Conservation (phyloP, 1,284 basidiomycete genomes). For the Coniophora puteana region DNA sequence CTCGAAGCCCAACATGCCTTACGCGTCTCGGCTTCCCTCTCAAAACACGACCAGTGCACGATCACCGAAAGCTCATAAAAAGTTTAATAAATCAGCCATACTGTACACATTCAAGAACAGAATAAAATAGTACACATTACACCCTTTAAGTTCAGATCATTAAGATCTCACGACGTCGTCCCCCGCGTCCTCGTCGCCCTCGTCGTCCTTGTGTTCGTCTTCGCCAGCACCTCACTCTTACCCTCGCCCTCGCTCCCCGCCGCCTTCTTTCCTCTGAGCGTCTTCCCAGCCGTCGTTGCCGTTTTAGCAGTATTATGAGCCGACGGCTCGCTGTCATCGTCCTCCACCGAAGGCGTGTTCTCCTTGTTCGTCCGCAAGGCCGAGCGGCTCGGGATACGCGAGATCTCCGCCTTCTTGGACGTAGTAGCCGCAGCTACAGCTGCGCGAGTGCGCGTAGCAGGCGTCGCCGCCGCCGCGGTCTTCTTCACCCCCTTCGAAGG, state of each 20-base stretch:
- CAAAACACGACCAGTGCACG: too few species aligned
- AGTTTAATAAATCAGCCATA: too few species aligned
- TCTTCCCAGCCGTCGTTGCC: slow-evolving; percentile 12
- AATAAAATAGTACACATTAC: too few species aligned
- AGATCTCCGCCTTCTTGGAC: slow-evolving; percentile 10
- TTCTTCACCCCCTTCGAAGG: slow-evolving; percentile 1
- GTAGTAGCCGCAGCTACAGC: slow-evolving; percentile 8
- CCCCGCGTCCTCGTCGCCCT: slow-evolving; percentile 15
- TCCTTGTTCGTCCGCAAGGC: slow-evolving; percentile 36
- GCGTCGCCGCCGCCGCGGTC: neutral
- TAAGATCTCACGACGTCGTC: neutral
- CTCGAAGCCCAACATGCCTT: too few species aligned
- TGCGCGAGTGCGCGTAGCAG: slow-evolving; percentile 11
- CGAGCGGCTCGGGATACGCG: too few species aligned
- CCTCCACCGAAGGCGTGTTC: slow-evolving; percentile 33
- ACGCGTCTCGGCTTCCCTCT: too few species aligned
- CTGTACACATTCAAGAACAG: too few species aligned
- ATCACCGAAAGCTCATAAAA: too few species aligned
- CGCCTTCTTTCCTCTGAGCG: slow-evolving; percentile 13
- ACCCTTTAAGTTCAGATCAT: neutral
- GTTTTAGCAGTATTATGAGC: slow-evolving; percentile 7
- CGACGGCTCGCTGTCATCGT: slow-evolving; percentile 16
- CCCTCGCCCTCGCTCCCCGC: slow-evolving; percentile 12
- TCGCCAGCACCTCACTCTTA: slow-evolving; percentile 16
- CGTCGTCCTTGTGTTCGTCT: slow-evolving; percentile 16